A percentile compares a stretch with the other conserved stretches of the same genome.
Evolutionary conservation across 805 yeast genomes (phyloP).

Genomic region (Crinitomyces ghanaensis): DNA sequence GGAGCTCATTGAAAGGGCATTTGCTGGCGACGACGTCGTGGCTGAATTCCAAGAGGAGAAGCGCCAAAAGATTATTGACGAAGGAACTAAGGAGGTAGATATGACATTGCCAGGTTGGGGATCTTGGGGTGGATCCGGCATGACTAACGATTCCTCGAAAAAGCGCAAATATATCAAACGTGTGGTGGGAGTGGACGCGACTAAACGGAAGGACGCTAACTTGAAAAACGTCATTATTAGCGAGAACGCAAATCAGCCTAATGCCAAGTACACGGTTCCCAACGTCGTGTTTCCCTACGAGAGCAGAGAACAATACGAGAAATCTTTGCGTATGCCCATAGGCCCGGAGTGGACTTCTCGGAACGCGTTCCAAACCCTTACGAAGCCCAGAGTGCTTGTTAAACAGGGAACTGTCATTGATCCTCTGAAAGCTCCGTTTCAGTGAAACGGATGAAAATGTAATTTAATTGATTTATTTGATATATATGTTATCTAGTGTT

Average conservation of each 20-base stretch:
- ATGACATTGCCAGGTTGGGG: slow-evolving; percentile 96
- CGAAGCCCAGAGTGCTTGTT: slow-evolving; percentile 78
- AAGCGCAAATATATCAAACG: slow-evolving; percentile 57
- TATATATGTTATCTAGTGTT: no score
- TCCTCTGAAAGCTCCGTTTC: slow-evolving; percentile 81
- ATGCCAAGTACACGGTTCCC: slow-evolving; percentile 70
- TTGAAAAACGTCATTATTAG: slow-evolving; percentile 77
- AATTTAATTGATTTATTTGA: no score
- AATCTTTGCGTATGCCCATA: slow-evolving; percentile 87
- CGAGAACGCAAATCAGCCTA: slow-evolving; percentile 76
- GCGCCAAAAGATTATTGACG: slow-evolving; percentile 50
- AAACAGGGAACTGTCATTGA: slow-evolving; percentile 86
- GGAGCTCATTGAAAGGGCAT: slow-evolving; percentile 78
- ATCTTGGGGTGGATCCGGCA: slow-evolving; percentile 77
- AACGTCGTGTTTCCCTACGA: slow-evolving; percentile 95
- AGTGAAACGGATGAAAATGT: no score
- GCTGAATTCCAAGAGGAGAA: slow-evolving; percentile 73
- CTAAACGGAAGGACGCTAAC: slow-evolving; percentile 66
- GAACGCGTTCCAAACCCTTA: slow-evolving; percentile 73
- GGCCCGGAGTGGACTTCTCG: slow-evolving; percentile 95
- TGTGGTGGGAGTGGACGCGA: slow-evolving; percentile 62
- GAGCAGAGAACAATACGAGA: slow-evolving; percentile 86
- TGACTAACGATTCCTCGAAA: slow-evolving; percentile 26
- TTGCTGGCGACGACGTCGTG: slow-evolving; percentile 95
- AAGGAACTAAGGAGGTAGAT: slow-evolving; percentile 81